Base-by-base conservation (phyloP, 257 asterid species). In the Eucommia ulmoides region DNA sequence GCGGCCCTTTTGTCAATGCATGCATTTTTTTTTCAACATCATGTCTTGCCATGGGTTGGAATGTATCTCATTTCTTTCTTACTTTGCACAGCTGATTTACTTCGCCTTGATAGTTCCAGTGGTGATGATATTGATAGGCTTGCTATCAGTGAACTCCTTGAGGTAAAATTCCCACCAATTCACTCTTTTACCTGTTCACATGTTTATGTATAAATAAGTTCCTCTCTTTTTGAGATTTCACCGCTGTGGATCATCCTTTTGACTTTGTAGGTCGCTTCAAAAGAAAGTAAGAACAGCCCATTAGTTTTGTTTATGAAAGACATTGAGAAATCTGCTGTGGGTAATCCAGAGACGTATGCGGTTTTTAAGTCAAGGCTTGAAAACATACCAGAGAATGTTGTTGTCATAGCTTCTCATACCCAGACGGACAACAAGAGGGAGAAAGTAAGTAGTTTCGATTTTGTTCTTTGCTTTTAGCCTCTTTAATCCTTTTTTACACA, bases 401-500 rank as follows among this genome's bases (percentile, higher is more conserved):
- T 81, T 11, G 83, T 76, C 38, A 75, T 88, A 57, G 88, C 93
- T 54, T 88, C 93, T 50, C 93, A 81, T 73, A 63, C 84, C 53
- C 97, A 88, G 70, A 41, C 79, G 33, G 97, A 88, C 74, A 74
- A 53, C 67, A 77, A 92, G 45, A 88, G 84, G 74, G 97, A 88
- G 79, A 88, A 88, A 70, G 97, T 83, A 54, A 65, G 87, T 72
- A 50, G 55, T 3, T 26, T 69, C 38, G 8, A 65, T 45, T 52
- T 77, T 0, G 41, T 44, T 3, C 9, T 19, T 16, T n/a, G 20
- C 48, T 16, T 16, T n/a, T 0, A 18, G 48, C 4, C 7, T 1
- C 20, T 16, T 42, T 16, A 16, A 16, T 38, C 8, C 3, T 6
- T 19, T 2, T 7, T 35, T 35, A 35, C 48, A 42, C 19, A 42